A percentile compares a stretch with the other conserved stretches of the same genome.
Conservation (phyloP, 306 rosid genomes). For the barrel medic (Medicago truncatula) region MtrunA17r5.0-ANR NC_053046.1:5812501-5813000, state of each 20-base stretch:
- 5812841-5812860: conserved; percentile 95
- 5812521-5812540: conserved; percentile 44
- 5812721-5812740: conserved; percentile 90
- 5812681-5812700: conserved; percentile 94
- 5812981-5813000: conserved; percentile 65
- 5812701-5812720: conserved; percentile 90
- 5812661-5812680: conserved; percentile 85
- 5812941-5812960: conserved; percentile 35
- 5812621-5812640: conserved; percentile 98
- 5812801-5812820: conserved; percentile 93
- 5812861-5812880: conserved; percentile 97
- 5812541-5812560: conserved; percentile 83
- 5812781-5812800: conserved; percentile 95
- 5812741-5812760: conserved; percentile 89
- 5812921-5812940: conserved; percentile 71
- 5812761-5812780: conserved; percentile 87
- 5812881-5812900: conserved; percentile 92
- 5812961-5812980: conserved; percentile 49
- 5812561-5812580: conserved; percentile 98
- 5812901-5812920: conserved; percentile 96
- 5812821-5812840: conserved; percentile 92
- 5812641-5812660: conserved; percentile 90
- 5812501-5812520: too few relatives aligned
- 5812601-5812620: conserved; percentile 95
- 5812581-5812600: conserved; percentile 71